Evolutionary conservation across 441 rosid species (phyloP).

Genomic region (Biscutella laevigata): DNA sequence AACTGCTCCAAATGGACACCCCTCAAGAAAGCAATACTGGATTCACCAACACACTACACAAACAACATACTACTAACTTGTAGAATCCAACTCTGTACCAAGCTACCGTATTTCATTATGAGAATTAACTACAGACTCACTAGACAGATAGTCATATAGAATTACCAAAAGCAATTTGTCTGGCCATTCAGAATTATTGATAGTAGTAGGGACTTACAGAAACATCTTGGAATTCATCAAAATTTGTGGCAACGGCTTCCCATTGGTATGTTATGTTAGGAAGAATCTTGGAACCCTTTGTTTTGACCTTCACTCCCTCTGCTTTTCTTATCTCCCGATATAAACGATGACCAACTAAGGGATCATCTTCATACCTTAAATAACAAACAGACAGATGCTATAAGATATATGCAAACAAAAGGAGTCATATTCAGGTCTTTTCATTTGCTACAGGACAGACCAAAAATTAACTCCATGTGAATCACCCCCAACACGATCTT

Average conservation of each 20-base stretch:
- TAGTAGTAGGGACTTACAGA: constrained; percentile 54
- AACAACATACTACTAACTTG: not conserved
- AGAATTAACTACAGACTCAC: not conserved
- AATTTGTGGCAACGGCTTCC: constrained; percentile 96
- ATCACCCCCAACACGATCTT: constrained; percentile 94
- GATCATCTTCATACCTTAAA: constrained; percentile 92
- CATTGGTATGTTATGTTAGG: constrained; percentile 66
- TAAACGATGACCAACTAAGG: constrained; percentile 78
- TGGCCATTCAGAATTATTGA: not conserved
- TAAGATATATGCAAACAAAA: constrained; percentile 11
- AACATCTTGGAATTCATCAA: constrained; percentile 92
- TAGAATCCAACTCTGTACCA: not conserved
- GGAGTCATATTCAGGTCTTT: not conserved
- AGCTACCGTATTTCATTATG: constrained; percentile 11
- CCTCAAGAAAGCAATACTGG: not conserved
- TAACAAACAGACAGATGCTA: constrained; percentile 26
- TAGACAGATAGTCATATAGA: constrained; percentile 7
- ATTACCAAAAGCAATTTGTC: not conserved
- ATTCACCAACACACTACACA: not conserved
- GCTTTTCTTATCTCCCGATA: constrained; percentile 85
- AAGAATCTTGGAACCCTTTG: constrained; percentile 74
- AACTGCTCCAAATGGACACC: not conserved
- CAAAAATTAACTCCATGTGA: constrained; percentile 87
- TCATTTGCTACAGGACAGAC: constrained; percentile 34
- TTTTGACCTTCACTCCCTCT: constrained; percentile 66